Conservation (phyloP, 495 filamentous ascomycete species). For the Lichina pygmaea region DNA sequence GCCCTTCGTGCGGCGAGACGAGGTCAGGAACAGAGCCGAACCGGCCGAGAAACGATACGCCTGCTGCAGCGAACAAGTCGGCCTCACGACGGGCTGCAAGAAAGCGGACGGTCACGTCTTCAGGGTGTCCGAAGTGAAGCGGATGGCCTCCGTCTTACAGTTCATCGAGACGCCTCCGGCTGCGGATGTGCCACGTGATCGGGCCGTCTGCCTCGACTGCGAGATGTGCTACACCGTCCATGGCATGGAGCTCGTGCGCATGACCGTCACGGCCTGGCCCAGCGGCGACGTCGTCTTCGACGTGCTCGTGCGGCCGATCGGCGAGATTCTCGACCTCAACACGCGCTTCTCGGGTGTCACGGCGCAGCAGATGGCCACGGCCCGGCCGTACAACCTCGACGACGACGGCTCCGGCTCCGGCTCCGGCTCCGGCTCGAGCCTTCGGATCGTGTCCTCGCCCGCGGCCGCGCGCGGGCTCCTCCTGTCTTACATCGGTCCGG, state of each 20-base stretch:
- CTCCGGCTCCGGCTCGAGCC: conserved; percentile 5
- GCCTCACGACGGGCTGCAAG: conserved; percentile 45
- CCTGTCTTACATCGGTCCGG: conserved; percentile 37
- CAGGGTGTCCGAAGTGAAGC: conserved; percentile 48
- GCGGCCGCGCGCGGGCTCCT: conserved; percentile 43
- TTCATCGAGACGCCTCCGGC: conserved; percentile 48
- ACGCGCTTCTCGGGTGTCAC: conserved; percentile 68
- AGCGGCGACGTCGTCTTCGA: conserved; percentile 47
- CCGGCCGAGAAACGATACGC: conserved; percentile 34
- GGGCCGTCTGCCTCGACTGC: conserved; percentile 59
- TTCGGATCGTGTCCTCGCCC: conserved; percentile 49
- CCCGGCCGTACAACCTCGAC: conserved; percentile 25
- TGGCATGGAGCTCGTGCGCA: conserved; percentile 65
- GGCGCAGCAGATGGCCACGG: conserved; percentile 42
- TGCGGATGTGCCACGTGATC: neutral
- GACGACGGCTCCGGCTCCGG: conserved; percentile 3
- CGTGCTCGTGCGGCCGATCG: conserved; percentile 59
- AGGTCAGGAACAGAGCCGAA: conserved; percentile 4
- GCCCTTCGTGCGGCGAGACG: conserved; percentile 9
- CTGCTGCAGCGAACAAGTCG: conserved; percentile 52
- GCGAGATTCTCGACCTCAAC: conserved; percentile 72
- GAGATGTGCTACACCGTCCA: conserved; percentile 88
- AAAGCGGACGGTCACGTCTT: conserved; percentile 53
- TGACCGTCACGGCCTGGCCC: conserved; percentile 77
- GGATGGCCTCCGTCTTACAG: conserved; percentile 49